These are phyloP conservation scores for Claviceps sp. DNA, from an alignment of 2,329 filamentous ascomycete genomes.

Conservation along the genomic window DNA sequence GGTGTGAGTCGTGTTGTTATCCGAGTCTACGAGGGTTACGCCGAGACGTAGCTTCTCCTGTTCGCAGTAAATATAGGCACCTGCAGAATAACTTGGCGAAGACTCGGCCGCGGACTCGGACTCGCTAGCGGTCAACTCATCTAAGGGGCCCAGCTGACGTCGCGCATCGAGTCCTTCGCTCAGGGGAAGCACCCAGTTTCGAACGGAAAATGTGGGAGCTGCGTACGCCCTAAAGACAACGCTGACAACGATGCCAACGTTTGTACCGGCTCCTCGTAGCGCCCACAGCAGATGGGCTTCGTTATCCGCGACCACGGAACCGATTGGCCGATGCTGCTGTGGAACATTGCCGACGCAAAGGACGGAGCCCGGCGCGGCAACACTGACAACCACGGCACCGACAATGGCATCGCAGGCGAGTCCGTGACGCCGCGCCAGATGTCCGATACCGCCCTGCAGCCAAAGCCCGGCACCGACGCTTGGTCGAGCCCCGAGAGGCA, in stretches of 20 bases:
- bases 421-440: conserved; percentile 39
- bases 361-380: conserved; percentile 30
- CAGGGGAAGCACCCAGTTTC: conserved; percentile 28
- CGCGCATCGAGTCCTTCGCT: conserved; percentile 7
- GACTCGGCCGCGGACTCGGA: not conserved
- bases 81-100: not conserved
- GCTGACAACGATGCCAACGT: conserved; percentile 43
- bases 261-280: conserved; percentile 43
- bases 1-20: not conserved
- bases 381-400: conserved; percentile 43
- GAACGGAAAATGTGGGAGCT: conserved; percentile 26
- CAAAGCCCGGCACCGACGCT: conserved; percentile 50
- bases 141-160: not conserved
- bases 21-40: not conserved
- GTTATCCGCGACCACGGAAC: conserved; percentile 21
- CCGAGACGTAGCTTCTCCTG: not conserved
- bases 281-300: conserved; percentile 43
- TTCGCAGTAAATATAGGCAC: not conserved
- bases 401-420: conserved; percentile 46
- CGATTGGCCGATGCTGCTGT: not conserved
- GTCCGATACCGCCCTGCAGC: conserved; percentile 53
- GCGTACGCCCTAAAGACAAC: conserved; percentile 34
- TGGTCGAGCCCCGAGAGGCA: conserved; percentile 47
- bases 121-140: not conserved
- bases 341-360: conserved; percentile 38